These are phyloP conservation scores for Adansonia rubrostipa DNA, from an alignment of 441 rosid genomes.

Conservation along the genomic window DNA sequence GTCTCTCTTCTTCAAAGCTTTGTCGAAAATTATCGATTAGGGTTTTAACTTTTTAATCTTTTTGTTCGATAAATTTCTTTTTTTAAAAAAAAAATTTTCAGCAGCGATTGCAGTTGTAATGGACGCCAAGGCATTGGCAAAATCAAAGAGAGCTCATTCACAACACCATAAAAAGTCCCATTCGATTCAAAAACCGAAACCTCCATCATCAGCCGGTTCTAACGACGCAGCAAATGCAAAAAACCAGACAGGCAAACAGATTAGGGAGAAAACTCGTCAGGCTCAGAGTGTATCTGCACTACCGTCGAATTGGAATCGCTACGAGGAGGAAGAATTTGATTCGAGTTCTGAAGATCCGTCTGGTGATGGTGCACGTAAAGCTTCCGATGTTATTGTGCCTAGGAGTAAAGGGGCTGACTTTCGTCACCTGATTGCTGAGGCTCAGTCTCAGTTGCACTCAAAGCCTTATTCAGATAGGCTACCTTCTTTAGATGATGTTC, in stretches of 20 bases:
- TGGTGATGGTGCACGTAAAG: slow-evolving; percentile 30
- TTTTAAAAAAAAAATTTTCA: background rate
- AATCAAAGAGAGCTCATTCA: slow-evolving; percentile 89
- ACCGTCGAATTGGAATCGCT: slow-evolving; percentile 85
- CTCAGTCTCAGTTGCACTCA: slow-evolving; percentile 49
- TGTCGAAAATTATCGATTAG: background rate
- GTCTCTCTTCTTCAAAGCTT: background rate
- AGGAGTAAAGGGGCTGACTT: slow-evolving; percentile 90
- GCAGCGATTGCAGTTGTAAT: slow-evolving; percentile 31
- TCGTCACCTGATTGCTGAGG: slow-evolving; percentile 65
- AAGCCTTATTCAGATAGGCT: slow-evolving; percentile 40
- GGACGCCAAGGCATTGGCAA: slow-evolving; percentile 79
- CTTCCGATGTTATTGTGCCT: slow-evolving; percentile 47
- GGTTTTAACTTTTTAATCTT: background rate
- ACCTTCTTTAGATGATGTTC: slow-evolving; percentile 53
- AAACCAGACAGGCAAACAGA: slow-evolving; percentile 44
- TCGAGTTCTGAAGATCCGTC: slow-evolving; percentile 31
- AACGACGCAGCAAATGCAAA: slow-evolving; percentile 34
- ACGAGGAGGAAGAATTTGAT: slow-evolving; percentile 53
- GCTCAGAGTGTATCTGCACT: slow-evolving; percentile 44
- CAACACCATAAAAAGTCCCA: slow-evolving; percentile 68
- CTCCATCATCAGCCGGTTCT: slow-evolving; percentile 23
- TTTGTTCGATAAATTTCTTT: too few relatives aligned
- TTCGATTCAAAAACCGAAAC: slow-evolving; percentile 47
- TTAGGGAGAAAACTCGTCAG: slow-evolving; percentile 37